Evolutionary conservation across 164 flowering plant genomes (phyloP).

Genomic region (Pachysandra terminalis): DNA sequence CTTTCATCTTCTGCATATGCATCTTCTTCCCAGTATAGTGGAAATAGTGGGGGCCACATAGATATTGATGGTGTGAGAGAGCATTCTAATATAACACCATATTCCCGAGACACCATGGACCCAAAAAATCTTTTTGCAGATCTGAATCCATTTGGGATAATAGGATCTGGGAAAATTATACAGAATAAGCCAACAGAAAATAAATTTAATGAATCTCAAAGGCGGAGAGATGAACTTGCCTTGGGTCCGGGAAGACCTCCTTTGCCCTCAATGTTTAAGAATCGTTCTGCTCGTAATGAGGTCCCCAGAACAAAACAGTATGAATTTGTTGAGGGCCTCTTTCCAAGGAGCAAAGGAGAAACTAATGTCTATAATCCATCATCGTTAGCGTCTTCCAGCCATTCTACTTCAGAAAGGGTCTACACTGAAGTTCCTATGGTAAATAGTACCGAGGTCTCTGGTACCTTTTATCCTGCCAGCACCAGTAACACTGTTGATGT

Average conservation of each 20-base stretch:
- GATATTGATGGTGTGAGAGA: conserved; percentile 51
- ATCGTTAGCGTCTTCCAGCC: conserved; percentile 43
- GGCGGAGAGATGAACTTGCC: conserved; percentile 38
- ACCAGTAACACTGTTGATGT: conserved; percentile 14
- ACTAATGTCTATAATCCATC: conserved; percentile 35
- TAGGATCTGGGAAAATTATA: conserved; percentile 45
- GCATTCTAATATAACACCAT: conserved; percentile 62
- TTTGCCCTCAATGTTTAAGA: conserved; percentile 72
- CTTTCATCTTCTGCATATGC: conserved; percentile 37
- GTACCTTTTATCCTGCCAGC: conserved; percentile 15
- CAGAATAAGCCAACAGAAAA: conserved; percentile 41
- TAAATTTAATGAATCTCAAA: conserved; percentile 52
- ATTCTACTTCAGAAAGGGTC: conserved; percentile 33
- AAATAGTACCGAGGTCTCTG: conserved; percentile 17
- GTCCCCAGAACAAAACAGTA: conserved; percentile 65
- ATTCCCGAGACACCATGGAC: conserved; percentile 42
- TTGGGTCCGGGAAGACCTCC: conserved; percentile 64
- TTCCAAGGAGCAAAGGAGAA: conserved; percentile 44
- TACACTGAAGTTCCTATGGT: conserved; percentile 27
- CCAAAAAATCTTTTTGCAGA: conserved; percentile 82
- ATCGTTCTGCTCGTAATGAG: conserved; percentile 65
- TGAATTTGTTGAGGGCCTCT: conserved; percentile 50
- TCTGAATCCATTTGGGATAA: conserved; percentile 78
- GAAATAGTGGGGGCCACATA: conserved; percentile 35
- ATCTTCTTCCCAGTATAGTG: conserved; percentile 45